Conservation (phyloP, 225 moss, liverwort and hornwort species). For the Polytrichum commune region DNA sequence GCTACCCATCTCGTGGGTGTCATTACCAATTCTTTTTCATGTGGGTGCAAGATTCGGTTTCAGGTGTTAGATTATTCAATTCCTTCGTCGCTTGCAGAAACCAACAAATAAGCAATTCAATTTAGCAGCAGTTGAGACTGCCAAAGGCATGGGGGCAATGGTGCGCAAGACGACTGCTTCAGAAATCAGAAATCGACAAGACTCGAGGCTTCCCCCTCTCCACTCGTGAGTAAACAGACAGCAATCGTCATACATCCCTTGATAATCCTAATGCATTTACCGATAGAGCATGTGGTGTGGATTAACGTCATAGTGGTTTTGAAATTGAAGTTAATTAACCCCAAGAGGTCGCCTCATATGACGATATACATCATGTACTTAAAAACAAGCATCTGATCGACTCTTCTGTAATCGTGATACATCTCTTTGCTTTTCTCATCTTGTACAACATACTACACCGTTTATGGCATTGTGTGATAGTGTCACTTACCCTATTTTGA, state of each 20-base stretch:
- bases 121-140: constrained; percentile 35
- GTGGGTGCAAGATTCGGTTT: background rate
- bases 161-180: constrained; percentile 23
- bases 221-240: constrained; percentile 14
- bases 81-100: constrained; percentile 10
- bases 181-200: constrained; percentile 22
- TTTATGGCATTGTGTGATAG: no score
- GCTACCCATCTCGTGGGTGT: background rate
- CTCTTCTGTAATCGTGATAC: background rate
- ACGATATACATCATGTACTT: no score
- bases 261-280: no score
- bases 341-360: no score
- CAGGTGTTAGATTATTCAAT: background rate
- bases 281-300: no score
- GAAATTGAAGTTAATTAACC: no score
- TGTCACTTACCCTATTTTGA: no score
- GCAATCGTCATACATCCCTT: no score
- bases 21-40: background rate
- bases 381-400: background rate
- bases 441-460: background rate
- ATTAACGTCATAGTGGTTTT: no score
- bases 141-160: constrained; percentile 39
- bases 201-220: constrained; percentile 24
- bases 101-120: constrained; percentile 28
- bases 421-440: background rate